A percentile compares a stretch with the other conserved stretches of the same genome.
Conservation (phyloP, 139 green algal genomes). For the Micractinium sp. region DNA sequence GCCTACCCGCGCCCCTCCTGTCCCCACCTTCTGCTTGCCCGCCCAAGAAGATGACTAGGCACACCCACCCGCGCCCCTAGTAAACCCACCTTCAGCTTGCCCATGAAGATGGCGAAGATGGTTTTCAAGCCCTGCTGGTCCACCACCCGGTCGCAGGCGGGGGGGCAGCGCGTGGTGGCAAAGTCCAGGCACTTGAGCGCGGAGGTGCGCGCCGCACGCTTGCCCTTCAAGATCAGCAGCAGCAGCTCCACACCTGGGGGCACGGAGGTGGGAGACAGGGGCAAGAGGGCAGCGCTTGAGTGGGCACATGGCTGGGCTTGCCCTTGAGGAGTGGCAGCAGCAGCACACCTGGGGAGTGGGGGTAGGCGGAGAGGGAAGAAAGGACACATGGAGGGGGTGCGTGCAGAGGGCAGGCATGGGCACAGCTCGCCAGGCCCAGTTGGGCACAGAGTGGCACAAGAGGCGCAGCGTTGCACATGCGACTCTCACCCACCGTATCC, state of each 20-base stretch:
- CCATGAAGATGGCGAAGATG: constrained; percentile 97
- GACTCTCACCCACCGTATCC: too few species aligned
- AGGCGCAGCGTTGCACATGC: too few species aligned
- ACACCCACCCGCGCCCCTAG: neutral
- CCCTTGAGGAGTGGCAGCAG: neutral
- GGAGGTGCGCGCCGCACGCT: constrained; percentile 66
- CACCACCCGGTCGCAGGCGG: constrained; percentile 73
- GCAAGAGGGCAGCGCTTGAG: neutral
- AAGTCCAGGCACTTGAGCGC: constrained; percentile 92
- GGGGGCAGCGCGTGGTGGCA: constrained; percentile 72
- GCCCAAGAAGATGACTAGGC: too few species aligned
- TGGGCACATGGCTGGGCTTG: neutral
- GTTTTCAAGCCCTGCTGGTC: constrained; percentile 82
- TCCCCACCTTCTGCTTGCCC: constrained; percentile 78
- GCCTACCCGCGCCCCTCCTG: neutral
- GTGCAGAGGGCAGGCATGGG: neutral
- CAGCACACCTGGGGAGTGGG: neutral
- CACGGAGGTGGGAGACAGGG: neutral
- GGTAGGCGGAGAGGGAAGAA: neutral
- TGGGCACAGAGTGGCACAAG: too few species aligned
- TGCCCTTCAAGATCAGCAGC: constrained; percentile 88
- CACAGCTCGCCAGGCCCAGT: neutral
- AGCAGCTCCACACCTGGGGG: constrained; percentile 91
- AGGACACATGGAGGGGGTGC: too few species aligned
- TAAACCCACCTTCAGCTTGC: constrained; percentile 70